A percentile compares a stretch with the other conserved stretches of the same genome.
phyloP scores from a whole-genome alignment of 805 yeast genomes.

The Yarrowia deformans region DNA sequence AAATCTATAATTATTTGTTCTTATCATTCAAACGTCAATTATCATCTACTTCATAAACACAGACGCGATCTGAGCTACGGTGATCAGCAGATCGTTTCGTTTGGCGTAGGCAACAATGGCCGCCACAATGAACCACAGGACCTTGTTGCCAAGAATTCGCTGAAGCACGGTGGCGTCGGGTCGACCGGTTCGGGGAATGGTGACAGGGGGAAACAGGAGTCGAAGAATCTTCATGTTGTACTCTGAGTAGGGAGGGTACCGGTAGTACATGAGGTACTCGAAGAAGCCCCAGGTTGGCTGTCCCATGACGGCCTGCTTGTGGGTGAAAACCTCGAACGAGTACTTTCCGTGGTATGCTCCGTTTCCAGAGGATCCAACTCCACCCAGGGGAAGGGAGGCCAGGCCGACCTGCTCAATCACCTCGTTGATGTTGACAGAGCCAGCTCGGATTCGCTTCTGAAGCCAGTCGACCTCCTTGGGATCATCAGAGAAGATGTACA shows the following conservation, averaged over 20 bases:
- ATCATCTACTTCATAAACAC: conserved; percentile 16
- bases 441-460: conserved; percentile 66
- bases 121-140: conserved; percentile 8
- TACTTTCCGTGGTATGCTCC: conserved; percentile 82
- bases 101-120: conserved; percentile 26
- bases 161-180: conserved; percentile 24
- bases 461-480: conserved; percentile 59
- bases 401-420: conserved; percentile 72
- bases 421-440: conserved; percentile 74
- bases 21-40: too few species aligned
- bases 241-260: conserved; percentile 68
- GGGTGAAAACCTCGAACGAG: conserved; percentile 73
- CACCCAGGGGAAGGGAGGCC: conserved; percentile 82
- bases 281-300: conserved; percentile 64
- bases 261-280: conserved; percentile 61
- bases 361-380: conserved; percentile 82
- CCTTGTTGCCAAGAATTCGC: conserved; percentile 27
- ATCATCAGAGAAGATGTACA: conserved; percentile 67
- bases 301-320: conserved; percentile 68
- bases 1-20: too few species aligned
- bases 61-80: conserved; percentile 5
- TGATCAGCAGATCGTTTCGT: conserved; percentile 23
- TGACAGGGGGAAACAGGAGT: conserved; percentile 9
- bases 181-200: conserved; percentile 10
- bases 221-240: conserved; percentile 16